Evolutionary conservation across 1,284 basidiomycete species (phyloP).

Genomic region (Pholiota adiposa): DNA sequence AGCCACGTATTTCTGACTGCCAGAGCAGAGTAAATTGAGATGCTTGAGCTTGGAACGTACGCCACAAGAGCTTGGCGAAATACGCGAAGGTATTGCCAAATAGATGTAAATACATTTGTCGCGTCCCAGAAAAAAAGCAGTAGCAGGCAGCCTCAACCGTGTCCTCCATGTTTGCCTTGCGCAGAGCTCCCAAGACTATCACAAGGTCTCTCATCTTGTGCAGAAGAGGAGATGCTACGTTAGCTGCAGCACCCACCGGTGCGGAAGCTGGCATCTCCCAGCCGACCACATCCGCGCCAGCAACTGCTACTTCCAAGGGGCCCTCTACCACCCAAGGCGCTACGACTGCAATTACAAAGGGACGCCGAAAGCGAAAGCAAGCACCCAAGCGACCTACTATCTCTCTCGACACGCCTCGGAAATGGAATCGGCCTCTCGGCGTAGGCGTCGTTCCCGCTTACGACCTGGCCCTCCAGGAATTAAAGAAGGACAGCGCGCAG

Average conservation of each 20-base stretch:
- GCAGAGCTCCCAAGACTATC: slow-evolving; percentile 23
- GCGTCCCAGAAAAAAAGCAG: slow-evolving; percentile 18
- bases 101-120: slow-evolving; percentile 27
- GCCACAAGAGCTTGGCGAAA: no score
- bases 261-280: slow-evolving; percentile 5
- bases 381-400: slow-evolving; percentile 49
- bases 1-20: neutral
- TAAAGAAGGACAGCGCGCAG: slow-evolving; percentile 54
- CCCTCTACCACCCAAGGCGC: slow-evolving; percentile 4
- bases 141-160: neutral
- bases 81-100: slow-evolving; percentile 18
- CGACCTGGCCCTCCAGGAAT: slow-evolving; percentile 77
- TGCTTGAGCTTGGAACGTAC: no score
- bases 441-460: slow-evolving; percentile 78
- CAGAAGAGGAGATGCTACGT: slow-evolving; percentile 24
- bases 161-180: slow-evolving; percentile 32
- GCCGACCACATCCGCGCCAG: slow-evolving; percentile 1
- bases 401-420: slow-evolving; percentile 50
- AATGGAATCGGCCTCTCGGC: slow-evolving; percentile 72
- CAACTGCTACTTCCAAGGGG: slow-evolving; percentile 6
- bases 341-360: slow-evolving; percentile 15
- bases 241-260: slow-evolving; percentile 16
- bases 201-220: slow-evolving; percentile 13
- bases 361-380: slow-evolving; percentile 27
- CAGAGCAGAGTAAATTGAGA: no score